Conservation (phyloP, 31 red algal genomes). For the Pterothamnion heteromorphum region DNA sequence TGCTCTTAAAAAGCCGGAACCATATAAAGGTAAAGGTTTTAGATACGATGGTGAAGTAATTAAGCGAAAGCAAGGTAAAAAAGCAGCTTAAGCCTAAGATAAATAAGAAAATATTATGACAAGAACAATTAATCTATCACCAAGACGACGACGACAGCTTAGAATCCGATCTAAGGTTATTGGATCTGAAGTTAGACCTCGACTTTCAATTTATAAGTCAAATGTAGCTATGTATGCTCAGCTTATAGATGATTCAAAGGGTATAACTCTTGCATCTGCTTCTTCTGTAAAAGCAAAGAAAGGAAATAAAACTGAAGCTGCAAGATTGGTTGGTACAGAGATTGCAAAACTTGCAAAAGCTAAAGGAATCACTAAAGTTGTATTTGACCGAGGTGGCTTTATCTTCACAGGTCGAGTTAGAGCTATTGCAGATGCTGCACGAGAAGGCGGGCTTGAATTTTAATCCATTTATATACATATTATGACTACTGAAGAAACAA, state of each 20-base stretch:
- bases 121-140: not conserved
- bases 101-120: not conserved
- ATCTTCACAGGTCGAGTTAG: not conserved
- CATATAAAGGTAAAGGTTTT: conserved; percentile 8
- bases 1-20: not conserved
- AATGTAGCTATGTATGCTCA: not conserved
- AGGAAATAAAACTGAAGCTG: not conserved
- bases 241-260: not conserved
- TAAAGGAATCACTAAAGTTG: not conserved
- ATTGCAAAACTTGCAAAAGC: not conserved
- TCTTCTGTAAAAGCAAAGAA: not conserved
- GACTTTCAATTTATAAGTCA: not conserved
- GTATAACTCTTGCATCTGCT: not conserved
- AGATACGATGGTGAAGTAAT: not conserved
- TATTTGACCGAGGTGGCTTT: conserved; percentile 10
- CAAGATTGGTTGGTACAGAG: not conserved
- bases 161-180: not conserved
- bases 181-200: not conserved
- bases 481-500: conserved; percentile 8
- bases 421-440: not conserved
- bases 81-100: not conserved
- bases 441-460: conserved; percentile 3
- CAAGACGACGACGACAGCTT: too few relatives aligned
- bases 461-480: not conserved
- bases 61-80: conserved; percentile 19